These are phyloP conservation scores for Fraxinus angustifolia DNA, from an alignment of 305 asterid genomes.

Conservation along the genomic window DNA sequence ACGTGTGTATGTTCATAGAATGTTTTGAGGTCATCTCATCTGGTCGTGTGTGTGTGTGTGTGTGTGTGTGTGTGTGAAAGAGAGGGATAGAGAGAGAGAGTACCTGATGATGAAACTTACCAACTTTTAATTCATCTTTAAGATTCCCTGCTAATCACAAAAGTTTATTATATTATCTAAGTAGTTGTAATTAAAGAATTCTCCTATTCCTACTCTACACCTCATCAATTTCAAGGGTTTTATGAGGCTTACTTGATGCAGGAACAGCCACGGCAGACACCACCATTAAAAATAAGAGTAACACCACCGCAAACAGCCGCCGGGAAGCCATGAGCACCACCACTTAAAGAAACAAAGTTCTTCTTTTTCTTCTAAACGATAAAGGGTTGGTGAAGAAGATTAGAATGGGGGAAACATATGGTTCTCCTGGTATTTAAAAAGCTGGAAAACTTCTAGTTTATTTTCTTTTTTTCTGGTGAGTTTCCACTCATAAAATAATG, in stretches of 20 bases:
- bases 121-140: constrained; percentile 6
- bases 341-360: neutral
- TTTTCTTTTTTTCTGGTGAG: neutral
- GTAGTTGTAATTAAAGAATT: neutral
- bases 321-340: constrained; percentile 31
- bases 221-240: neutral
- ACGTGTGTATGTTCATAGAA: neutral
- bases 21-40: neutral
- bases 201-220: neutral
- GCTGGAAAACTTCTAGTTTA: neutral
- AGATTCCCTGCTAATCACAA: constrained; percentile 27
- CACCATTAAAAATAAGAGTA: constrained; percentile 25
- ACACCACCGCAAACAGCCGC: constrained; percentile 29
- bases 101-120: constrained; percentile 27
- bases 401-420: neutral
- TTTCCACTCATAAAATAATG: neutral
- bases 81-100: neutral
- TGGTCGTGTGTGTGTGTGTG: neutral
- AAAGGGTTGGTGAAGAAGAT: neutral
- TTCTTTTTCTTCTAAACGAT: neutral
- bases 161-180: neutral
- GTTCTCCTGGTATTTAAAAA: neutral
- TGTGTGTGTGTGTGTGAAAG: neutral
- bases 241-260: constrained; percentile 31
- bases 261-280: constrained; percentile 24